Evolutionary conservation across 192 early-diverging fungal genomes (phyloP), one percentile per base, ranked within the genome.

Genomic region (Globomyces pollinis-pini): DNA sequence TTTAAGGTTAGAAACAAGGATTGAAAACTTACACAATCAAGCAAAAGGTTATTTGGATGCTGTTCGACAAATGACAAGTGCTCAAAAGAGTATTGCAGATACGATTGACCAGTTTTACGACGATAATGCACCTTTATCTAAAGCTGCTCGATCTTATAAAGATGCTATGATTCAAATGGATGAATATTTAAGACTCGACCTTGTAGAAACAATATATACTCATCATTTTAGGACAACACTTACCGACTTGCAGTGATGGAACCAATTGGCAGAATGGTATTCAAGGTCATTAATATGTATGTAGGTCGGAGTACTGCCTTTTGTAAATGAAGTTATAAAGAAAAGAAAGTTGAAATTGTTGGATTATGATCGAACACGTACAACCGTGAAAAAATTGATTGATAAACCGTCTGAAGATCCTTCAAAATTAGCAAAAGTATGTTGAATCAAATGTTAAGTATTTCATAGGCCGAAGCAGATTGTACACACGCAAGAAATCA

Each of bases 31-130:
- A 1, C 80, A 91, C 62, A 89, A 88, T 59, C 93, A 98, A 66
- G 83, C 96, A 9, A 94, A 94, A 65, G 89, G 89, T 41, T 96
- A 96, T 66, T 77, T 94, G 31, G 84, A 90, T 61, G 84, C 90
- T 30, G 74, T 98, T 34, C 55, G 86, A 66, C 80, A 88, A 20
- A 91, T 96, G 86, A 89, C 91, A 5, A 70, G 77, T 2, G 78
- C 94, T 30, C 93, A 99, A 66, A 64, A 79, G 16, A 79, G 81
- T 9, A 87, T 98, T 57, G 90, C 91, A 0, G 86, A 89, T 35
- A 93, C 89, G 20, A 78, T 97, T 18, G 85, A 87, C n/a, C 76
- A 79, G 12, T 94, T 96, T 59, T 89, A 96, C 59, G 93, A 95
- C 35, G 87, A 93, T 8, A 79, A 82, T 34, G 70, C 79, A 16